Conservation (phyloP, 192 early-diverging fungal genomes). For the Obelidium mucronatum region DNA sequence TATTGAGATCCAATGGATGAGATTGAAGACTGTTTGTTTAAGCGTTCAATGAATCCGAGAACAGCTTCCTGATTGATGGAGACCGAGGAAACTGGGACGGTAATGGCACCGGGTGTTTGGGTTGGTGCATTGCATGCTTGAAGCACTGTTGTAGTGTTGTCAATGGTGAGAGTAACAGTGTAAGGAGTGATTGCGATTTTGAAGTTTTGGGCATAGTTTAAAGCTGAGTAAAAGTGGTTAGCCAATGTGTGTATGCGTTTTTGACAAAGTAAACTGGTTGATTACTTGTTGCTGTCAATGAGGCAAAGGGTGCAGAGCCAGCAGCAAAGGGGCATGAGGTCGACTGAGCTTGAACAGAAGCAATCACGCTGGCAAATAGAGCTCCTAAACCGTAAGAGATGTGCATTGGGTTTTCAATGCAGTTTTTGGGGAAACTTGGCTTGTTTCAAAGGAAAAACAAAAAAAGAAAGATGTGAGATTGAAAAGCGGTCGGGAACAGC, state of each 20-base stretch:
- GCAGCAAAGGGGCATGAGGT: not conserved
- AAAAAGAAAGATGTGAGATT: no score
- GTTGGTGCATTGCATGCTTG: slow-evolving; percentile 11
- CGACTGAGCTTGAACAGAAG: not conserved
- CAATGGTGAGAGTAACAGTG: not conserved
- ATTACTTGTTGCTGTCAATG: not conserved
- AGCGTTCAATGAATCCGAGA: slow-evolving; percentile 12
- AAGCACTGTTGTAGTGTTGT: not conserved
- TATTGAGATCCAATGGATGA: not conserved
- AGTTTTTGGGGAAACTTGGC: no score
- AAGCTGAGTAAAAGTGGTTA: not conserved
- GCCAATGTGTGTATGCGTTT: no score
- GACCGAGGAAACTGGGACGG: slow-evolving; percentile 3
- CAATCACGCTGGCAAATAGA: no score
- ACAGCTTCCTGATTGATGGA: slow-evolving; percentile 2
- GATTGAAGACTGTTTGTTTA: not conserved
- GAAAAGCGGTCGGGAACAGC: no score
- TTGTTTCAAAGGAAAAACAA: no score
- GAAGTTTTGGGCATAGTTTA: slow-evolving; percentile 16
- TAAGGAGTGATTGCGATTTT: not conserved
- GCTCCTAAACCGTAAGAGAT: no score
- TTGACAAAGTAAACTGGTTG: not conserved
- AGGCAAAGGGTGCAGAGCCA: not conserved
- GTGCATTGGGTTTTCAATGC: no score
- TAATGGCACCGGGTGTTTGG: not conserved